Evolutionary conservation across 2,329 filamentous ascomycete genomes (phyloP), one percentile per base, ranked within the genome.

Genomic region (Lasiodiplodia hormozganensis): DNA sequence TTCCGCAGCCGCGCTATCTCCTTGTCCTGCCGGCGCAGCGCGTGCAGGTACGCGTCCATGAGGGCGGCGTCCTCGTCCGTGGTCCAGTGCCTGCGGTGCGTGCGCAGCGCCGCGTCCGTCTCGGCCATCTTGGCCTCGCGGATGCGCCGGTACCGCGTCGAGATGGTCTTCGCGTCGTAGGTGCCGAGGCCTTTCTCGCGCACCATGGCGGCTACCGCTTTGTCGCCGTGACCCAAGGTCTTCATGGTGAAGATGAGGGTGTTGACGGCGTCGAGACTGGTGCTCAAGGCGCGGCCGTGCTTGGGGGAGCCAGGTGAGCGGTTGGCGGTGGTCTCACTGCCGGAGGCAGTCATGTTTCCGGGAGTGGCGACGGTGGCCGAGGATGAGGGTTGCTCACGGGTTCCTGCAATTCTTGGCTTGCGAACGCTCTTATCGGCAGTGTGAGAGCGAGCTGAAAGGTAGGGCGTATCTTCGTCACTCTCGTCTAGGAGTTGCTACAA

Each of bases 1-100:
- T 3, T 21, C 18, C 34, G 2, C n/a, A 53, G 23, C 8, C 16
- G 8, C n/a, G 23, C 25, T 10, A 60, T 23, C 49, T 64, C 67
- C n/a, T 25, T n/a, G 8, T 68, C 60, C 23, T 56, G 49, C 54
- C 78, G 74, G 70, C 82, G 76, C 70, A 83, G 80, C n/a, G 78
- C 77, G 18, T 83, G 78, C n/a, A 78, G 73, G 66, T 81, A 77
- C 16, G 82, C 79, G 62, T 79, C 73, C 11, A 80, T 68, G 21
- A 86, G 79, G n/a, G 77, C 73, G 23, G 81, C 76, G 69, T 86
- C 84, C 73, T 87, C 85, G 21, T 80, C 80, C 14, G 79, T 75
- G 62, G 83, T 79, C 85, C 85, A 87, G 71, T 84, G 83, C 62
- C 78, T 83, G 69, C 83, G 74, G 49, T 84, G 81, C 62, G 83